phyloP scores from a whole-genome alignment of 345 rosid genomes.

The Pistacia vera region DNA sequence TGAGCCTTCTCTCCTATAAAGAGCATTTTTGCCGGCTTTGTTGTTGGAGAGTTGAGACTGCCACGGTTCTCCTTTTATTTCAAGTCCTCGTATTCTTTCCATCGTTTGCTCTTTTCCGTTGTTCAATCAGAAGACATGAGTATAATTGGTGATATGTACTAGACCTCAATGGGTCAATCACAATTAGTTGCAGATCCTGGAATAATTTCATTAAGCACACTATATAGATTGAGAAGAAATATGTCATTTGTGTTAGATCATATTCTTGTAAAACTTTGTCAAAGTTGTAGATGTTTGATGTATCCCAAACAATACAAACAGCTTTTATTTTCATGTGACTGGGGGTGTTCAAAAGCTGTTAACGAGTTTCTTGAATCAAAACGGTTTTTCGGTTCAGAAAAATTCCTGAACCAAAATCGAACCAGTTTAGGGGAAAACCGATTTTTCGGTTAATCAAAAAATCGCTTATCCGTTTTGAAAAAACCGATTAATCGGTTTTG shows the following conservation, averaged over 20 bases:
- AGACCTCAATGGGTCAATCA: background rate
- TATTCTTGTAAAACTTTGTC: background rate
- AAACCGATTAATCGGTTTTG: too few relatives aligned
- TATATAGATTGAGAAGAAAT: slow-evolving; percentile 1
- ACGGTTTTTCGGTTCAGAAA: too few relatives aligned
- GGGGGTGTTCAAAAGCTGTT: too few relatives aligned
- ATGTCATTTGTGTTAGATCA: slow-evolving; percentile 4
- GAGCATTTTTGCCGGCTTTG: slow-evolving; percentile 6
- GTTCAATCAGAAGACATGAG: background rate
- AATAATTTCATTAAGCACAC: slow-evolving; percentile 11
- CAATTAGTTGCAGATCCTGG: background rate
- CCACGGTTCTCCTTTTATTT: background rate
- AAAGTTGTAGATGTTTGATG: background rate
- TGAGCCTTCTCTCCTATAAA: slow-evolving; percentile 18
- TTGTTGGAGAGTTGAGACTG: background rate
- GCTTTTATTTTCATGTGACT: background rate
- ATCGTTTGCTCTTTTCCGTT: background rate
- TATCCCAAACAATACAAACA: background rate
- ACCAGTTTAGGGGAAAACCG: too few relatives aligned
- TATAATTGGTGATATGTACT: background rate
- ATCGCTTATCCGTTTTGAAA: too few relatives aligned
- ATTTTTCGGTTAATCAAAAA: too few relatives aligned
- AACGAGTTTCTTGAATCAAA: too few relatives aligned
- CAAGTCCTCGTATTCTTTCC: slow-evolving; percentile 8
- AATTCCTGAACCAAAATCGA: too few relatives aligned